Evolutionary conservation across 2,329 filamentous ascomycete species (phyloP), one percentile per base, ranked within the genome.

Genomic region (Fusarium sp.): DNA sequence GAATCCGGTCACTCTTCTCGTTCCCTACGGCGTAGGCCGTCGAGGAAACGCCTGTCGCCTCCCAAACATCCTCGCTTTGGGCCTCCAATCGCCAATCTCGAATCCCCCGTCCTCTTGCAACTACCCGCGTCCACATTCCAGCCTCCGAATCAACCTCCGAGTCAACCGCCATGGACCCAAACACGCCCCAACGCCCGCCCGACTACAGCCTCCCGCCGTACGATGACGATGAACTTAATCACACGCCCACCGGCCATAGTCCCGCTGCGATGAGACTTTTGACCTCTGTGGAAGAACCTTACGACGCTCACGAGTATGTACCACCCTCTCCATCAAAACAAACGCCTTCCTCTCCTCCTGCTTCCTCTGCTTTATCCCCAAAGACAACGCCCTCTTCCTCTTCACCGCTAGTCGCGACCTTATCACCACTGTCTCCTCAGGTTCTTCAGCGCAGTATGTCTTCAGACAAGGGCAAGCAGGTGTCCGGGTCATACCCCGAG

Each of bases 201-300:
- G 88, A 90, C 73, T 92, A 92, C 78, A 85, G 84, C 72, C 84
- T 90, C 63, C 88, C 88, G 22, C 81, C 82, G 63, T 91, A 92
- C 78, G 87, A 89, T 77, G 88, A 90, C 63, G 88, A 90, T 61
- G 74, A 80, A 60, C 65, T 77, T 69, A 83, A 88, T 74, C 83
- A 85, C 72, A 86, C 85, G 31, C 85, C 85, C 20, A 84, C 83
- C 42, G 84, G 85, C 68, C 83, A 85, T 65, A 88, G 87, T 78
- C 82, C 86, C 52, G 86, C 90, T 36, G 88, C 86, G 70, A 87
- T 92, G 64, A 87, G 91, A 77, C 83, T 92, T 77, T 83, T 92
- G 82, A 92, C 90, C 62, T 91, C 89, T 8, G 86, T 90, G 80
- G 90, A 92, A 78, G 90, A 91, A 56, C 82, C 87, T n/a, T 74